phyloP scores from a whole-genome alignment of 2,329 filamentous ascomycete genomes.

The Orbilia javanica region DNA sequence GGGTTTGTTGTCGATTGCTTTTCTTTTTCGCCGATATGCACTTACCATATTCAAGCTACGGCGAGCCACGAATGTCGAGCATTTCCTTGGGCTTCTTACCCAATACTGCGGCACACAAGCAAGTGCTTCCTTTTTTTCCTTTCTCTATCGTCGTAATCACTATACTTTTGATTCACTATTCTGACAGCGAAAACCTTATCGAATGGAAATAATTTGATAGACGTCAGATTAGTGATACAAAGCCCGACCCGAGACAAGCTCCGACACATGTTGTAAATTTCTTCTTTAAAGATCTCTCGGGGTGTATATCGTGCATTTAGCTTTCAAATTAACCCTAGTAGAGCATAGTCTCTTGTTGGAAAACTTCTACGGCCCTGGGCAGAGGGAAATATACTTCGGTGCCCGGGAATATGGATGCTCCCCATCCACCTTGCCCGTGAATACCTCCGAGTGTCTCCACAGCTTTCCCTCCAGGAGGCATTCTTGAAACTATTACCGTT shows the following conservation, averaged over 20 bases:
- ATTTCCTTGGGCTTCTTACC: conserved; percentile 1
- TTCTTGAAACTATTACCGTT: background rate
- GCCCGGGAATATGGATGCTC: background rate
- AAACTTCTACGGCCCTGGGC: conserved; percentile 10
- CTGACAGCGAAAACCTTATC: background rate
- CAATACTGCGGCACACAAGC: background rate
- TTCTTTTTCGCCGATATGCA: conserved; percentile 15
- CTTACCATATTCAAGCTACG: conserved; percentile 17
- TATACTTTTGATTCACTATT: background rate
- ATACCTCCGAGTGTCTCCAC: conserved; percentile 1
- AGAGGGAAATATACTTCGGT: background rate
- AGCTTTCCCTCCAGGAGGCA: background rate
- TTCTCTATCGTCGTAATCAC: background rate
- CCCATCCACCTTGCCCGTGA: background rate
- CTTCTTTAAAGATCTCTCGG: background rate
- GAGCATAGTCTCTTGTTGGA: background rate
- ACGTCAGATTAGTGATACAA: background rate
- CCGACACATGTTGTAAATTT: background rate
- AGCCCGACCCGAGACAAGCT: background rate
- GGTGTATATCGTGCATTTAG: background rate
- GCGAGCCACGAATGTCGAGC: background rate
- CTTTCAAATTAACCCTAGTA: background rate
- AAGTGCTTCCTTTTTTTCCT: background rate
- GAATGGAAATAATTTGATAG: background rate
- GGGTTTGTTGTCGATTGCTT: background rate